phyloP scores from a whole-genome alignment of 306 rosid genomes.

The Calophaca sinica region DNA sequence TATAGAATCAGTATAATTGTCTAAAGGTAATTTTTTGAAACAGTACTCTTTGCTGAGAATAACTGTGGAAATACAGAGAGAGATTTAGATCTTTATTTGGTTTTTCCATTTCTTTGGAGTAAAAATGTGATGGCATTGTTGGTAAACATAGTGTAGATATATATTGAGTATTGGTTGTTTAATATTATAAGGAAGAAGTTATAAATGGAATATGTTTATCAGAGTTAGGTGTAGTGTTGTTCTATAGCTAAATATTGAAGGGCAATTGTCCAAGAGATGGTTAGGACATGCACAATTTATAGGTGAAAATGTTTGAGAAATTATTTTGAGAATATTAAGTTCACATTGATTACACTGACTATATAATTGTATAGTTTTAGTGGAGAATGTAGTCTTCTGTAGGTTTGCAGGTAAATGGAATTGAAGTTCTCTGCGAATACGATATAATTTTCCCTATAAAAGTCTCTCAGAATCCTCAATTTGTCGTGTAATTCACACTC shows the following conservation, averaged over 20 bases:
- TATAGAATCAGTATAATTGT: not conserved
- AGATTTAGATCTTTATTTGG: constrained; percentile 22
- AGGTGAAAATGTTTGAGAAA: constrained; percentile 24
- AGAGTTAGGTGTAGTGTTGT: not conserved
- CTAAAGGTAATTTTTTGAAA: constrained; percentile 25
- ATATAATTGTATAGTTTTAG: constrained; percentile 23
- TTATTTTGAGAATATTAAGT: constrained; percentile 13
- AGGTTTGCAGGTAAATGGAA: constrained; percentile 32
- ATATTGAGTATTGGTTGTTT: constrained; percentile 6
- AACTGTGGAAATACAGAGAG: not conserved
- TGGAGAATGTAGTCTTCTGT: not conserved
- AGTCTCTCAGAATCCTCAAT: constrained; percentile 10
- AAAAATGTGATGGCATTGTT: constrained; percentile 21
- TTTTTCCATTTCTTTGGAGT: constrained; percentile 4
- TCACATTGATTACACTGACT: constrained; percentile 17
- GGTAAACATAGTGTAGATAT: constrained; percentile 14
- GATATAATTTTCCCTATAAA: constrained; percentile 6
- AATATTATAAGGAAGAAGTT: constrained; percentile 20
- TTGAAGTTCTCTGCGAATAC: constrained; percentile 19
- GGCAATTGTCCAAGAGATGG: constrained; percentile 9
- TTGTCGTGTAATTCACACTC: constrained; percentile 20
- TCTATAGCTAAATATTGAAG: constrained; percentile 26
- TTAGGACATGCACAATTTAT: not conserved
- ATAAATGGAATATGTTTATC: not conserved
- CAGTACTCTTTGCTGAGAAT: constrained; percentile 15